Evolutionary conservation across 1,139 yeast species (phyloP), one percentile per base, ranked within the genome.

Genomic region (Williopsis jadinii): DNA sequence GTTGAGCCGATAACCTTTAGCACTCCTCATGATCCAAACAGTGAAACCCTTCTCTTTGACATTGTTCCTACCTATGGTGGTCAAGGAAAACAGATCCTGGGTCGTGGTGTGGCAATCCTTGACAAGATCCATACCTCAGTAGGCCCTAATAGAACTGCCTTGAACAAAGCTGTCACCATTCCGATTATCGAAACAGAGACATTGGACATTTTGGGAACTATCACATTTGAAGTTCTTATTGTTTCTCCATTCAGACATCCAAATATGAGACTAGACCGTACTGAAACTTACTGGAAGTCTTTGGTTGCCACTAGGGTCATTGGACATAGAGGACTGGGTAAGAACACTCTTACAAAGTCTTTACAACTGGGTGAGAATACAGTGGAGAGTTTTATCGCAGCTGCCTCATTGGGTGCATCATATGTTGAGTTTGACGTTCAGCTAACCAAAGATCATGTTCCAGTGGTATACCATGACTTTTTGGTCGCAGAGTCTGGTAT

Each of bases 381-480:
- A 0, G 84, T 92, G 30, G 97, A 90, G 58, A 85, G 95, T 1
- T 92, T 92, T 53, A 85, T 92, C 58, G 95, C 96, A 10, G 98
- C 98, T 0, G 96, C 97, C 0, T 88, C 95, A 5, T 68, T 92
- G 51, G 98, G 98, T 32, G 92, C 92, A 1, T 80, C 88, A 1
- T 83, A 83, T 55, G 97, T 95, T 40, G 98, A 92, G 62, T 92
- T 92, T 60, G 98, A 92, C 62, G 97, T 92, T 32, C 98, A 92
- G 61, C 68, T 92, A 51, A 92, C 98, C n/a, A 88, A 88, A 58
- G 97, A 92, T 62, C 71, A 71, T 50, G 80, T 87, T 11, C 97
- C 97, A 1, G 97, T 92, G 11, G 84, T 92, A 32, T 92, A 92
- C 58, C 98, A 92, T 60, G 98, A 92, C 61, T 92, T 92, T 59